Evolutionary conservation across 1,139 yeast genomes (phyloP).

Genomic region (Candida tetrigidarum): DNA sequence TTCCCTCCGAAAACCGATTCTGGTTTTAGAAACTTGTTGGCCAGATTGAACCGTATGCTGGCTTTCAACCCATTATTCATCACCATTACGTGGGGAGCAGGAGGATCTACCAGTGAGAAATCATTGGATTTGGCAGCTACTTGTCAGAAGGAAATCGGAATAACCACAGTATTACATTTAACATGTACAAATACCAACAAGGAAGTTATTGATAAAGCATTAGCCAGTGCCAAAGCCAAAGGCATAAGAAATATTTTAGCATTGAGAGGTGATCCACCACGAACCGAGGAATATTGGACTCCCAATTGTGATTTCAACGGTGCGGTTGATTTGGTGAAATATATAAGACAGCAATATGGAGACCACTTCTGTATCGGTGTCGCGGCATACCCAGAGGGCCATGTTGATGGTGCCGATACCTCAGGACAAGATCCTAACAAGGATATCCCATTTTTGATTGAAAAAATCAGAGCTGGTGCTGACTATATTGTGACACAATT

Average conservation of each 20-base stretch:
- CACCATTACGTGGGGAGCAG: constrained; percentile 99
- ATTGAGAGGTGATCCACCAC: constrained; percentile 94
- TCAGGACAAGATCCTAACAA: constrained; percentile 60
- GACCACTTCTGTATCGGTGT: constrained; percentile 87
- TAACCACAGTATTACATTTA: constrained; percentile 90
- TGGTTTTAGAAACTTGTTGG: constrained; percentile 81
- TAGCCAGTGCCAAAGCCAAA: constrained; percentile 66
- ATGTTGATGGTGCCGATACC: constrained; percentile 77
- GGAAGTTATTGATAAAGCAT: constrained; percentile 76
- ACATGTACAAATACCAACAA: constrained; percentile 95
- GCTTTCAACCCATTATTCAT: constrained; percentile 87
- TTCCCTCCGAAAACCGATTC: constrained; percentile 96
- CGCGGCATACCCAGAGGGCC: constrained; percentile 97
- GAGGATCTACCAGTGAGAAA: constrained; percentile 90
- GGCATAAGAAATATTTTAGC: constrained; percentile 92
- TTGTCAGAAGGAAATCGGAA: constrained; percentile 73
- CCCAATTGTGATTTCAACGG: constrained; percentile 62
- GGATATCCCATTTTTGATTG: constrained; percentile 73
- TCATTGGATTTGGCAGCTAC: constrained; percentile 82
- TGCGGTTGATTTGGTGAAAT: constrained; percentile 83
- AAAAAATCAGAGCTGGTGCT: constrained; percentile 53
- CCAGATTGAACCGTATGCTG: constrained; percentile 88
- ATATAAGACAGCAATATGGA: constrained; percentile 71
- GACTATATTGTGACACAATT: constrained; percentile 50
- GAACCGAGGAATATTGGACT: constrained; percentile 73